Evolutionary conservation across 2,329 filamentous ascomycete species (phyloP).

Genomic region (Botryosphaeria dothidea): DNA sequence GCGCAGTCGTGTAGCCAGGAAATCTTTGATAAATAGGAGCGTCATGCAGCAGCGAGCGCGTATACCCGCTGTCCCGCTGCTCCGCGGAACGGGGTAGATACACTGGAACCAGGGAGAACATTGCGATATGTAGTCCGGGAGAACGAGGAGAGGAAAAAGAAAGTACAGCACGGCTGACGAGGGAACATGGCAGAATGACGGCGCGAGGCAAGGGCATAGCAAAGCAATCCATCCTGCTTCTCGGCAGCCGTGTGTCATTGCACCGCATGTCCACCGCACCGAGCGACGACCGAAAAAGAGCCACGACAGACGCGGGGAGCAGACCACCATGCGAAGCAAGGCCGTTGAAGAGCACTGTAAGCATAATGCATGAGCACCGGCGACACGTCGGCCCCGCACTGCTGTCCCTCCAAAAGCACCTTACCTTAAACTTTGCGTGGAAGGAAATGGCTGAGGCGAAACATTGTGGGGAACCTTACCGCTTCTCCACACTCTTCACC

Average conservation of each 20-base stretch:
- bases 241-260: background rate
- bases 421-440: background rate
- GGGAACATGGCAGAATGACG: background rate
- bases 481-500: conserved; percentile 4
- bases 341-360: background rate
- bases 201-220: background rate
- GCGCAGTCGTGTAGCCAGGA: conserved; percentile 1
- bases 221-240: background rate
- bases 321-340: conserved; percentile 3
- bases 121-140: background rate
- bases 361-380: background rate
- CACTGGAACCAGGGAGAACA: background rate
- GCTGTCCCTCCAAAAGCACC: background rate
- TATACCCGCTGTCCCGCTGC: background rate
- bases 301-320: background rate
- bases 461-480: background rate
- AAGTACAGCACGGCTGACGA: background rate
- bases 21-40: conserved; percentile 7
- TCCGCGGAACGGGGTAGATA: background rate
- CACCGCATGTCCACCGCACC: background rate
- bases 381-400: background rate
- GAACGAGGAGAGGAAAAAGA: background rate
- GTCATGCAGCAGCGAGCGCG: background rate
- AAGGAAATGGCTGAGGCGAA: background rate
- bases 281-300: background rate